phyloP scores from a whole-genome alignment of 257 asterid species.

The Gentiana straminea region DNA sequence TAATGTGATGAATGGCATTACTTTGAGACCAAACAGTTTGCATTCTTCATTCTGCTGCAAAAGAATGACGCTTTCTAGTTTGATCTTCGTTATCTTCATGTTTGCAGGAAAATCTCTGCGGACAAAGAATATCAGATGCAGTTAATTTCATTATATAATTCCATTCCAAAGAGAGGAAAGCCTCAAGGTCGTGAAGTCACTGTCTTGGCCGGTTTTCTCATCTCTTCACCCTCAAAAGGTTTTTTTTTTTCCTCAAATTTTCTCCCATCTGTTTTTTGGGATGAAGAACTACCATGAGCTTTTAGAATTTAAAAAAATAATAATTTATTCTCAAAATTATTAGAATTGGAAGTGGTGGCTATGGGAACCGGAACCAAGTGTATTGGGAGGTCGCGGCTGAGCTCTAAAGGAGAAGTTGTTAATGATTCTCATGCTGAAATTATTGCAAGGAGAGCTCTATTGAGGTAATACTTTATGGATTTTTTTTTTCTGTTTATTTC shows the following conservation, averaged over 20 bases:
- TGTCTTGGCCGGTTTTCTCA: slow-evolving; percentile 79
- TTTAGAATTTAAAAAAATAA: not conserved
- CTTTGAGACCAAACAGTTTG: too few relatives aligned
- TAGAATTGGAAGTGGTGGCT: slow-evolving; percentile 66
- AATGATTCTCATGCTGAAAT: slow-evolving; percentile 96
- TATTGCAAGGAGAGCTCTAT: slow-evolving; percentile 75
- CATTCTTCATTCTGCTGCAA: too few relatives aligned
- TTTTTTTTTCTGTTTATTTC: too few relatives aligned
- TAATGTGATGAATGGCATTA: too few relatives aligned
- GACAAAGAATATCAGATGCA: slow-evolving; percentile 43
- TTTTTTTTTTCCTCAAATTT: not conserved
- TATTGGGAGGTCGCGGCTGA: slow-evolving; percentile 58
- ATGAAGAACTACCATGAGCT: not conserved
- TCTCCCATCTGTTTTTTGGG: not conserved
- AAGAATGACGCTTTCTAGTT: slow-evolving; percentile 1
- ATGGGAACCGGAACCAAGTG: slow-evolving; percentile 96
- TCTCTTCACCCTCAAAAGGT: slow-evolving; percentile 65
- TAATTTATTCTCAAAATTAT: not conserved
- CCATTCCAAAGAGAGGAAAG: slow-evolving; percentile 83
- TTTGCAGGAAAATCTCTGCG: slow-evolving; percentile 32
- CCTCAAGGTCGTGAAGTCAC: slow-evolving; percentile 98
- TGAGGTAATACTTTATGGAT: slow-evolving; percentile 38
- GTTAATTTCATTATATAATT: slow-evolving; percentile 35
- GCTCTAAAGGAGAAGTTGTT: slow-evolving; percentile 63
- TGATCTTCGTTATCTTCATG: slow-evolving; percentile 5